Base-by-base conservation (phyloP, 2,329 filamentous ascomycete species). In the Exophiala sp. region DNA sequence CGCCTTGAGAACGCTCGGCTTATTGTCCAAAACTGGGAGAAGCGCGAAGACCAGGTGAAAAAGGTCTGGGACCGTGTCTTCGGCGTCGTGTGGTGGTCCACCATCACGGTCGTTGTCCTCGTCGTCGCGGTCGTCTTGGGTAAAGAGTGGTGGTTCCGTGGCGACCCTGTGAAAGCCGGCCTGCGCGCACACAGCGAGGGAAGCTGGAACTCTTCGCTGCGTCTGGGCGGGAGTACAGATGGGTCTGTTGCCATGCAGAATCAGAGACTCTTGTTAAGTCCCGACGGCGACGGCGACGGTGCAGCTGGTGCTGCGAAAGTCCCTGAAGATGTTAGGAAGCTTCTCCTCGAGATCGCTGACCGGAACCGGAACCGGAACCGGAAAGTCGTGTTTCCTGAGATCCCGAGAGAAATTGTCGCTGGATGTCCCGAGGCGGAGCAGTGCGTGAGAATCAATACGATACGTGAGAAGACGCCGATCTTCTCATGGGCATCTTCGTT, bases 11-110 rank as follows among this genome's bases (percentile, higher is more conserved):
- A 53, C 1, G 70, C 71, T 24, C 61, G 67, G 34, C 50, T 57
- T 13, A 64, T 66, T 52, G 70, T 74, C 37, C 64, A 70, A 47
- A 61, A 59, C 29, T 73, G 70, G 68, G 70, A 73, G 49, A 61
- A 61, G 42, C 62, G 64, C 47, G 71, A 75, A 49, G 59, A 58
- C 9, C 68, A 73, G 46, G 40, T 46, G 18, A 45, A 46, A 11
- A 43, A 45, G 37, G 48, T 48, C 8, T 57, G 56, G 56, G 43
- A 35, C 38, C 50, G 51, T 19, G 52, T 57, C 14, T 44, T 39
- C 24, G 42, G 40, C 2, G 45, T 52, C n/a, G 37, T 48, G 11
- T 52, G 44, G 50, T 51, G 46, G 19, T 50, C 49, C 13, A 42
- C 34, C 14, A 32, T 49, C 3, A 6, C 34, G 2, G 40, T 56